Evolutionary conservation across 225 moss, liverwort and hornwort species (phyloP).

Genomic region (Pseudisothecium myosuroides): DNA sequence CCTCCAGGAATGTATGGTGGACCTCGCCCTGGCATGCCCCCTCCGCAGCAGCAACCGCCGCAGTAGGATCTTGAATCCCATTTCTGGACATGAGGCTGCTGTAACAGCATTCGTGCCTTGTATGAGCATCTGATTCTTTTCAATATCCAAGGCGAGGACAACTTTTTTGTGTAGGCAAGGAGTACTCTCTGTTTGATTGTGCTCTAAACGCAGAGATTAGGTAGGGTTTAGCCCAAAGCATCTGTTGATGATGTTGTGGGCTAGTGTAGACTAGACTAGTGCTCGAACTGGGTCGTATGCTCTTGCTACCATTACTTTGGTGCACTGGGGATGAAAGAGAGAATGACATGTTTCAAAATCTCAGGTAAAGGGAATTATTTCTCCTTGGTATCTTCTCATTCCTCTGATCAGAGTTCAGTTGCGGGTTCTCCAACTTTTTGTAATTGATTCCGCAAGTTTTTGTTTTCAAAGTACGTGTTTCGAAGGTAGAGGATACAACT

Average conservation of each 20-base stretch:
- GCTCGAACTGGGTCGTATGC: neutral
- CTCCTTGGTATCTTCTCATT: neutral
- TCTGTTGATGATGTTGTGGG: neutral
- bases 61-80: neutral
- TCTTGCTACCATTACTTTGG: neutral
- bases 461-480: neutral
- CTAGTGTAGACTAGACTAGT: neutral
- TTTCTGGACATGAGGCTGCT: neutral
- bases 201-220: neutral
- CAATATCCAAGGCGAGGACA: neutral
- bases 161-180: neutral
- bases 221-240: slow-evolving; percentile 2
- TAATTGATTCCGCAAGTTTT: neutral
- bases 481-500: neutral
- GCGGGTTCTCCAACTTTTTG: neutral
- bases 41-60: slow-evolving; percentile 50
- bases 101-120: neutral
- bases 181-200: neutral
- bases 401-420: neutral
- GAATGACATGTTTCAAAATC: neutral
- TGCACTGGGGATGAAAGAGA: neutral
- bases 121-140: neutral
- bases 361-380: neutral
- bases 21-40: slow-evolving; percentile 81
- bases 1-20: slow-evolving; percentile 89